Evolutionary conservation across 441 rosid genomes (phyloP).

Genomic region (Gossypium schwendimanii): DNA sequence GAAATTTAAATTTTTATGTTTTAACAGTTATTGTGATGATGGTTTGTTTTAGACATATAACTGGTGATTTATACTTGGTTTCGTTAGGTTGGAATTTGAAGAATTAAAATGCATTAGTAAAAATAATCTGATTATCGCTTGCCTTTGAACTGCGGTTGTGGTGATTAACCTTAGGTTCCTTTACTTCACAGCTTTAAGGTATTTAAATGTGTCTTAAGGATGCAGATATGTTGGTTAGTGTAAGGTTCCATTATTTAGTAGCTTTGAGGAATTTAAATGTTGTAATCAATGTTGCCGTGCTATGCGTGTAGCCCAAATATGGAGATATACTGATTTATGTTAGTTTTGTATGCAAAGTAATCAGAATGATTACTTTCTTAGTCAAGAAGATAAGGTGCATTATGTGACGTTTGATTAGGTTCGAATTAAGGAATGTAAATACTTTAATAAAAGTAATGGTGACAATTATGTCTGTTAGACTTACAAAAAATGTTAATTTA

Average conservation of each 20-base stretch:
- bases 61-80: neutral
- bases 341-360: neutral
- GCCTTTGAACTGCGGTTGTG: neutral
- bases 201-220: neutral
- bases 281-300: neutral
- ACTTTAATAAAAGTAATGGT: neutral
- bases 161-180: neutral
- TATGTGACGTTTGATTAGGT: neutral
- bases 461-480: neutral
- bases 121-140: neutral
- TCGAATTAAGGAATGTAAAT: neutral
- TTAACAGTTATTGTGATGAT: neutral
- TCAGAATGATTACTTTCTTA: neutral
- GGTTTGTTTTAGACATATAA: neutral
- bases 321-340: neutral
- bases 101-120: neutral
- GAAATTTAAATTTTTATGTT: neutral
- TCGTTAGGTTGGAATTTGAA: neutral
- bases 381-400: neutral
- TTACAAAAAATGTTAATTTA: neutral
- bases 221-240: neutral
- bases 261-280: neutral
- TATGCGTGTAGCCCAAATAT: neutral
- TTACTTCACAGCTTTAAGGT: neutral
- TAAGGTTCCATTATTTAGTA: neutral